Conservation (phyloP, 148 eudicot genomes). For the Agrostemma githago region DNA sequence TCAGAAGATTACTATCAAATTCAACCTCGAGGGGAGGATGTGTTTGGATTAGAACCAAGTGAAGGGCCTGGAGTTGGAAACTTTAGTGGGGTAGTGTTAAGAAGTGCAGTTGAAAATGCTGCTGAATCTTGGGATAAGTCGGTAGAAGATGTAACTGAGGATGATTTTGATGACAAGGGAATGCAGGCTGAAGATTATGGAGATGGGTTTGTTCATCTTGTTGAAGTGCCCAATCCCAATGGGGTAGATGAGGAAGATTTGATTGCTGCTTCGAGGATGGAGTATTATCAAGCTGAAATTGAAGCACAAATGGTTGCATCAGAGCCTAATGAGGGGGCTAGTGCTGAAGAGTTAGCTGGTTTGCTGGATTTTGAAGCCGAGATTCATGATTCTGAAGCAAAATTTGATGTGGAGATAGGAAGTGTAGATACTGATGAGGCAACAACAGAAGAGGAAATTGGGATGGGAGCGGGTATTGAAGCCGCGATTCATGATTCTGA, state of each 20-base stretch:
- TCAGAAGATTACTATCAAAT: not conserved
- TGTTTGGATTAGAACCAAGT: not conserved
- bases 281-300: constrained; percentile 8
- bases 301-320: not conserved
- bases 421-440: not conserved
- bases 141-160: not conserved
- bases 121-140: not conserved
- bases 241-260: not conserved
- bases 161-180: too few relatives aligned
- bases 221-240: not conserved
- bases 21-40: not conserved
- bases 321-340: not conserved
- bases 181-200: not conserved
- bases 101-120: not conserved
- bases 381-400: constrained; percentile 11
- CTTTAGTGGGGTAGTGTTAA: not conserved
- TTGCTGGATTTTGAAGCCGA: not conserved
- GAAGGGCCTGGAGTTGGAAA: not conserved
- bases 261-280: not conserved
- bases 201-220: not conserved
- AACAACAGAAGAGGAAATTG: not conserved
- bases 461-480: not conserved
- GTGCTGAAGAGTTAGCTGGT: not conserved
- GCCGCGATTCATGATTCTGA: constrained; percentile 15
- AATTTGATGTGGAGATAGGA: constrained; percentile 5